phyloP scores from a whole-genome alignment of 2,329 filamentous ascomycete species.

The Ophiostoma novo-ulmi region DNA sequence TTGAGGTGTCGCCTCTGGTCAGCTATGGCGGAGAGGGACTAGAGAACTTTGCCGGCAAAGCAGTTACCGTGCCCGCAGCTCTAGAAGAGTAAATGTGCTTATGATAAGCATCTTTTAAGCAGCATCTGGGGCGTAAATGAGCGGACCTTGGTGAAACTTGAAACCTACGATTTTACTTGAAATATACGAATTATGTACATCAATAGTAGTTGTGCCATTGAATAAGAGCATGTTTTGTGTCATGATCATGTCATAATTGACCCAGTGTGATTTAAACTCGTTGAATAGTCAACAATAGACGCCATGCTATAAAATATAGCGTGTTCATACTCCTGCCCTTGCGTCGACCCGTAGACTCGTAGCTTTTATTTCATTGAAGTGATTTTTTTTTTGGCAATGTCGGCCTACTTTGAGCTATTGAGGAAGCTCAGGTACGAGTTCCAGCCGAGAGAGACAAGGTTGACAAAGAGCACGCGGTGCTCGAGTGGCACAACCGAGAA shows the following conservation, averaged over 20 bases:
- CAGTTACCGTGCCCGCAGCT: conserved; percentile 41
- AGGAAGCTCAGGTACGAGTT: conserved; percentile 60
- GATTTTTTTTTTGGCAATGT: neutral
- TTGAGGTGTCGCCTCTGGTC: conserved; percentile 88
- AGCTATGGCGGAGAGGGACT: conserved; percentile 74
- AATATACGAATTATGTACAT: neutral
- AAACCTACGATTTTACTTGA: neutral
- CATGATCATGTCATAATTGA: neutral
- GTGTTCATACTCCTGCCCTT: neutral
- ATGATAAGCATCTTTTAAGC: neutral
- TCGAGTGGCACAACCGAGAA: conserved; percentile 82
- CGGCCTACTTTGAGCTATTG: conserved; percentile 42
- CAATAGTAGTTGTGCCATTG: neutral
- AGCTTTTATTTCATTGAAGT: neutral
- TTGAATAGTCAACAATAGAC: neutral
- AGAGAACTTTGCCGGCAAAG: conserved; percentile 49
- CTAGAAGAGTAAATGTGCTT: neutral
- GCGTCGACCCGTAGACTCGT: neutral
- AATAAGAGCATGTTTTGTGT: neutral
- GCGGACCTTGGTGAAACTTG: neutral
- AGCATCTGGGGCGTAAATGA: neutral
- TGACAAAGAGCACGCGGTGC: conserved; percentile 79
- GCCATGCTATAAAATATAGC: neutral
- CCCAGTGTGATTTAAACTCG: neutral
- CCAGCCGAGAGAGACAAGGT: conserved; percentile 67